Conservation (phyloP, 345 rosid genomes). For the Microthlaspi erraticum region DNA sequence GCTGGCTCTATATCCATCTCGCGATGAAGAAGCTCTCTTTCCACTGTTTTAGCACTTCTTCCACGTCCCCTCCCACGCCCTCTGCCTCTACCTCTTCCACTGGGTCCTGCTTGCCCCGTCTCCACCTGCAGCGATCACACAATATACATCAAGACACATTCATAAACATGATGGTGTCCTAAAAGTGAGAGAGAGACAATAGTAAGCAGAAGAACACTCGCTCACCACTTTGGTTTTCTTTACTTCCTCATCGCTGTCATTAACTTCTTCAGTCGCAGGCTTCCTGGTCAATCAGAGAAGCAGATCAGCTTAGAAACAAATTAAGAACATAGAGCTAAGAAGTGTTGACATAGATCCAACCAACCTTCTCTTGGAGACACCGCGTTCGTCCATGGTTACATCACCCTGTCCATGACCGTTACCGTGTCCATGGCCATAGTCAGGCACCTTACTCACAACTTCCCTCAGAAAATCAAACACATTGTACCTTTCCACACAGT, state of each 20-base stretch:
- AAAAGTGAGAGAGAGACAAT: constrained; percentile 11
- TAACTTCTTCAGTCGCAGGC: constrained; percentile 70
- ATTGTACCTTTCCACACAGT: constrained; percentile 90
- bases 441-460: constrained; percentile 90
- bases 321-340: background rate
- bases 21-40: constrained; percentile 65
- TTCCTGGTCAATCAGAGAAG: constrained; percentile 59
- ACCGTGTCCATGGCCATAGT: constrained; percentile 71
- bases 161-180: background rate
- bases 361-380: constrained; percentile 75
- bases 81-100: constrained; percentile 91
- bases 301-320: constrained; percentile 13
- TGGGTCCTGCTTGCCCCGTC: constrained; percentile 61
- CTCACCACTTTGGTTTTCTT: constrained; percentile 84
- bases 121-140: constrained; percentile 62
- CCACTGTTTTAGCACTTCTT: constrained; percentile 63
- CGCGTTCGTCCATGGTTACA: constrained; percentile 68
- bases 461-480: constrained; percentile 96
- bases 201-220: background rate
- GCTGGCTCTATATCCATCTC: constrained; percentile 65
- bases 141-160: constrained; percentile 17
- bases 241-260: constrained; percentile 85
- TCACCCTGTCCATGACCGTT: constrained; percentile 79
- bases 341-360: constrained; percentile 10
- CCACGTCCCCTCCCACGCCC: constrained; percentile 98